Conservation (phyloP, 768 basidiomycete genomes). For the Russula lepida region DNA sequence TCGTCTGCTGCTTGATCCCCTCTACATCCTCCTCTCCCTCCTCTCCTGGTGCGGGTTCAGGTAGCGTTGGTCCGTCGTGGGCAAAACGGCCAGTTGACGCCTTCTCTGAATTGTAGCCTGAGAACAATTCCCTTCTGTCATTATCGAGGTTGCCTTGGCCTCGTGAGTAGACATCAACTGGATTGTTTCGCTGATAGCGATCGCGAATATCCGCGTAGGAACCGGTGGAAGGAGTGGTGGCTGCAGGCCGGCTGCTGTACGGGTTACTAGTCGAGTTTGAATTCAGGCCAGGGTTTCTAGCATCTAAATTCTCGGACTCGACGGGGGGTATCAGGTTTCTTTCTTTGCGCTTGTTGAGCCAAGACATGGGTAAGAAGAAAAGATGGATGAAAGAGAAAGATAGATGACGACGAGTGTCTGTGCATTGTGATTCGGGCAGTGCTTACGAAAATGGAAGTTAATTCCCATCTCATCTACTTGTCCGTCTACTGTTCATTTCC, state of each 20-base stretch:
- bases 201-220: conserved; percentile 25
- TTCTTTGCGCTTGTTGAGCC: conserved; percentile 57
- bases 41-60: conserved; percentile 49
- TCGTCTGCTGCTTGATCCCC: conserved; percentile 89
- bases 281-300: conserved; percentile 31
- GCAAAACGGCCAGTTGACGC: conserved; percentile 51
- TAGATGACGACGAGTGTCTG: not conserved
- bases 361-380: conserved; percentile 42
- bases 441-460: not conserved
- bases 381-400: not conserved
- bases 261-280: conserved; percentile 50
- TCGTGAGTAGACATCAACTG: conserved; percentile 57
- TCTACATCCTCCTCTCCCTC: conserved; percentile 86
- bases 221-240: conserved; percentile 15
- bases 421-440: not conserved
- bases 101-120: conserved; percentile 60
- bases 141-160: conserved; percentile 50
- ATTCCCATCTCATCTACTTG: conserved; percentile 5
- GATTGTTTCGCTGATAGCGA: conserved; percentile 44
- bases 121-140: conserved; percentile 67
- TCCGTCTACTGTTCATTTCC: not conserved
- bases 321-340: conserved; percentile 64
- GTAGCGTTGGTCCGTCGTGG: conserved; percentile 43
- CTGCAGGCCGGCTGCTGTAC: conserved; percentile 32
- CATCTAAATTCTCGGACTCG: conserved; percentile 29